phyloP scores from a whole-genome alignment of 2,329 filamentous ascomycete genomes.

The Tolypocladium guangdongense region DNA sequence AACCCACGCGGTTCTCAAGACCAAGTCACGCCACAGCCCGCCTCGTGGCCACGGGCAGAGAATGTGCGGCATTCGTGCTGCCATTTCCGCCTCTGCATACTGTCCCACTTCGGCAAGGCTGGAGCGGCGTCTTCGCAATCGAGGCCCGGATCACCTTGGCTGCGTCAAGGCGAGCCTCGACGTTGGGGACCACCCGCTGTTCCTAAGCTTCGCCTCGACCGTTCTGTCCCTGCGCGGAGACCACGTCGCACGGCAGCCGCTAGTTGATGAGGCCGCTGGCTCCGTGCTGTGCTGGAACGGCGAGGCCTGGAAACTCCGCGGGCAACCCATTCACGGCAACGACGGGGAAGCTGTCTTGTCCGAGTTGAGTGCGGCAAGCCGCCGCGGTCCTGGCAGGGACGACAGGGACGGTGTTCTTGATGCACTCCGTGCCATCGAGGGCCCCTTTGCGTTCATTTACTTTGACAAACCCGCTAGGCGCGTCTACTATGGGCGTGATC shows the following conservation, averaged over 20 bases:
- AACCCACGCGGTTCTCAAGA: not conserved
- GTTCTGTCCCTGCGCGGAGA: slow-evolving; percentile 84
- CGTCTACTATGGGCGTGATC: slow-evolving; percentile 78
- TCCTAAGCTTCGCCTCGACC: slow-evolving; percentile 63
- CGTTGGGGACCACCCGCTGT: slow-evolving; percentile 16
- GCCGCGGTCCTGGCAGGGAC: slow-evolving; percentile 11
- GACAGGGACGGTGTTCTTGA: slow-evolving; percentile 27
- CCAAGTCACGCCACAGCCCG: slow-evolving; percentile 2
- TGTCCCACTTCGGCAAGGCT: slow-evolving; percentile 23
- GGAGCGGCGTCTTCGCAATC: slow-evolving; percentile 36
- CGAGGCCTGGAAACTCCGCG: slow-evolving; percentile 74
- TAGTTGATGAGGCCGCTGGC: slow-evolving; percentile 42
- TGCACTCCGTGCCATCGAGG: slow-evolving; percentile 53
- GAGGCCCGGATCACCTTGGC: slow-evolving; percentile 50
- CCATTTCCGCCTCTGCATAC: slow-evolving; percentile 27
- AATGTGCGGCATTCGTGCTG: slow-evolving; percentile 53
- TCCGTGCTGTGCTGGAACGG: slow-evolving; percentile 93
- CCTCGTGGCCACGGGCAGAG: not conserved
- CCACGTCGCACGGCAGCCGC: slow-evolving; percentile 60
- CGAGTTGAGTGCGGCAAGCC: slow-evolving; percentile 38
- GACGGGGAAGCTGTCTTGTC: slow-evolving; percentile 64
- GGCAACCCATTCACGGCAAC: slow-evolving; percentile 53
- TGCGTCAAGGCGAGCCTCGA: slow-evolving; percentile 22
- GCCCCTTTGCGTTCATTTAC: slow-evolving; percentile 85
- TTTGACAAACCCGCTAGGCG: slow-evolving; percentile 51